Evolutionary conservation across 2,329 filamentous ascomycete genomes (phyloP).

Genomic region (Cytospora piceicola): DNA sequence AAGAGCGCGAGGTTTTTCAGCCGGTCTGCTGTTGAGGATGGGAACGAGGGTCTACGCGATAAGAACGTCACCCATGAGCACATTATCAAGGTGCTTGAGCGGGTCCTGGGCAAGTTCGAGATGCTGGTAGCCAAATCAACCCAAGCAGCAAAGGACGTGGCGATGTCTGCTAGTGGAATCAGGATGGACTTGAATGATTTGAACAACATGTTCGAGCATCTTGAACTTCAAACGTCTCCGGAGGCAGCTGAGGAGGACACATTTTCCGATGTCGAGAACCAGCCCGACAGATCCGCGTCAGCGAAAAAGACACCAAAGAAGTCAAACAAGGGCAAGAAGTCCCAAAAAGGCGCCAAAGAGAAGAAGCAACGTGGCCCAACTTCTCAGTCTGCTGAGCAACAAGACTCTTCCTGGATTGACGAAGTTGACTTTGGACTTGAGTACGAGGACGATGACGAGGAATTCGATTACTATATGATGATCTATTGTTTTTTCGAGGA

Average conservation of each 20-base stretch:
- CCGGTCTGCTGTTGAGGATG: constrained; percentile 28
- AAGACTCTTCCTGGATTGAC: constrained; percentile 33
- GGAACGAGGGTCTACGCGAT: constrained; percentile 32
- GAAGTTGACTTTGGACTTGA: constrained; percentile 32
- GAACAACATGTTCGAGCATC: constrained; percentile 37
- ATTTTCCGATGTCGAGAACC: constrained; percentile 20
- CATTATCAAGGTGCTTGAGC: constrained; percentile 37
- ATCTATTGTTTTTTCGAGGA: constrained; percentile 43
- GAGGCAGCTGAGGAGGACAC: constrained; percentile 29
- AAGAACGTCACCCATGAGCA: constrained; percentile 36
- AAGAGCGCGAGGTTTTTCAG: constrained; percentile 36
- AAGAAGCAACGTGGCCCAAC: background rate
- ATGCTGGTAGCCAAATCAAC: constrained; percentile 29
- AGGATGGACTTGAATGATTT: constrained; percentile 31
- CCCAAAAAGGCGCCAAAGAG: background rate
- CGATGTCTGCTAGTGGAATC: background rate
- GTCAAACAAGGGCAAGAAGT: background rate
- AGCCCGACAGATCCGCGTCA: background rate
- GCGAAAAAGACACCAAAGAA: background rate
- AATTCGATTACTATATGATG: constrained; percentile 40
- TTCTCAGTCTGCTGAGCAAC: constrained; percentile 14
- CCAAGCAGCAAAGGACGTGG: constrained; percentile 15
- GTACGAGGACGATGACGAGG: constrained; percentile 34
- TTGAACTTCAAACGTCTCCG: constrained; percentile 34
- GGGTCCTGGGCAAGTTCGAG: constrained; percentile 35